phyloP scores from a whole-genome alignment of 257 asterid species.

The Solanum dulcamara region DNA sequence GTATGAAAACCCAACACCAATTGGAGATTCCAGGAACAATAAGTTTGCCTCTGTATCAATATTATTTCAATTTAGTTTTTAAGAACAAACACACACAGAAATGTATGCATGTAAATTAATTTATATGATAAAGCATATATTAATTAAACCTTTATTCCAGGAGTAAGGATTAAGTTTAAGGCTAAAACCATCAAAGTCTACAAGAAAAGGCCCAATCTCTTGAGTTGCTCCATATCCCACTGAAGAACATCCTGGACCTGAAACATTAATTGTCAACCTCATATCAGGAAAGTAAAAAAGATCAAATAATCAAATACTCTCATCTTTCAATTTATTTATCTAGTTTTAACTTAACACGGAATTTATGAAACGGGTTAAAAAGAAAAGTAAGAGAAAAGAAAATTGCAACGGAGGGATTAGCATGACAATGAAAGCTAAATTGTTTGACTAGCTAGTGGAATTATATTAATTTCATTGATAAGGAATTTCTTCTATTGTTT shows the following conservation, averaged over 20 bases:
- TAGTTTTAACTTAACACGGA: too few species aligned
- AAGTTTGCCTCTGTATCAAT: slow-evolving; percentile 67
- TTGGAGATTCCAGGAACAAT: slow-evolving; percentile 82
- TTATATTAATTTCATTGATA: neutral
- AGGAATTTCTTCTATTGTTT: neutral
- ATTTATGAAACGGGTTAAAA: too few species aligned
- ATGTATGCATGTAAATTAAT: neutral
- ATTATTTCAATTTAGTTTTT: neutral
- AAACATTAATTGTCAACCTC: neutral
- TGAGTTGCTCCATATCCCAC: slow-evolving; percentile 99
- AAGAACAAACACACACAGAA: neutral
- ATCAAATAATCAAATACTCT: neutral
- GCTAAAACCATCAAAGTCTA: slow-evolving; percentile 43
- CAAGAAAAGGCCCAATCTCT: slow-evolving; percentile 88
- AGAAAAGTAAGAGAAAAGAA: too few species aligned
- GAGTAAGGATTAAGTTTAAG: slow-evolving; percentile 56
- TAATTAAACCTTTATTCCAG: slow-evolving; percentile 65
- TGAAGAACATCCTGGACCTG: slow-evolving; percentile 97
- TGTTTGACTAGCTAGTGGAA: neutral
- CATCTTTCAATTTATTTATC: too few species aligned
- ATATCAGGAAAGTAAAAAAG: neutral
- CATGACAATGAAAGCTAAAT: neutral
- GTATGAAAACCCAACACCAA: slow-evolving; percentile 91
- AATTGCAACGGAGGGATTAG: too few species aligned
- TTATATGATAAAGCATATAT: neutral